Evolutionary conservation across 805 yeast genomes (phyloP).

Genomic region (Zygotorulaspora chibaensis): DNA sequence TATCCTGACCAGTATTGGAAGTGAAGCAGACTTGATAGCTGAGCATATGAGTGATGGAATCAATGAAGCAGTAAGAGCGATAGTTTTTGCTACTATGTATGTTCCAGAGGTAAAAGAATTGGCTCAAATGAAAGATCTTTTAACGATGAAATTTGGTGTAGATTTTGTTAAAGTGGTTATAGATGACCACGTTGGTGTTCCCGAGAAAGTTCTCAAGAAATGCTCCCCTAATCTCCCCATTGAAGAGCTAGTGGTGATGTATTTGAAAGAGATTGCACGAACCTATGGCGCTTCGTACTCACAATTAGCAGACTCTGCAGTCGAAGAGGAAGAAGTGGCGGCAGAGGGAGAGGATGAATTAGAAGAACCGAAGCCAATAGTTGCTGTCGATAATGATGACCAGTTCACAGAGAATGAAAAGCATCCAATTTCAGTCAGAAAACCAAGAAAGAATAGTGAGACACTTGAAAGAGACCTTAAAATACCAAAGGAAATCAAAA

Average conservation of each 20-base stretch:
- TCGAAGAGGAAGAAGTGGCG: slow-evolving; percentile 26
- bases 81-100: slow-evolving; percentile 65
- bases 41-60: slow-evolving; percentile 42
- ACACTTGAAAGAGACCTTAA: slow-evolving; percentile 38
- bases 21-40: slow-evolving; percentile 33
- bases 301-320: slow-evolving; percentile 38
- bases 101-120: slow-evolving; percentile 72
- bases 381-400: slow-evolving; percentile 35
- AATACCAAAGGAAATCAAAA: slow-evolving; percentile 40
- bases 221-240: slow-evolving; percentile 67
- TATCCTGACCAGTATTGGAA: slow-evolving; percentile 45
- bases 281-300: slow-evolving; percentile 76
- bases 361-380: slow-evolving; percentile 34
- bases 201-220: slow-evolving; percentile 60
- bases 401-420: slow-evolving; percentile 24
- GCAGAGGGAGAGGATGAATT: slow-evolving; percentile 17
- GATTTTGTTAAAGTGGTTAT: slow-evolving; percentile 50
- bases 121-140: slow-evolving; percentile 52
- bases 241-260: slow-evolving; percentile 58
- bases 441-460: slow-evolving; percentile 42
- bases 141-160: slow-evolving; percentile 59
- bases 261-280: slow-evolving; percentile 72
- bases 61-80: slow-evolving; percentile 67
- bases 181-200: slow-evolving; percentile 43
- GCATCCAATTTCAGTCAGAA: slow-evolving; percentile 42